phyloP scores from a whole-genome alignment of 2,329 filamentous ascomycete genomes.

The Aureobasidium sp. region DNA sequence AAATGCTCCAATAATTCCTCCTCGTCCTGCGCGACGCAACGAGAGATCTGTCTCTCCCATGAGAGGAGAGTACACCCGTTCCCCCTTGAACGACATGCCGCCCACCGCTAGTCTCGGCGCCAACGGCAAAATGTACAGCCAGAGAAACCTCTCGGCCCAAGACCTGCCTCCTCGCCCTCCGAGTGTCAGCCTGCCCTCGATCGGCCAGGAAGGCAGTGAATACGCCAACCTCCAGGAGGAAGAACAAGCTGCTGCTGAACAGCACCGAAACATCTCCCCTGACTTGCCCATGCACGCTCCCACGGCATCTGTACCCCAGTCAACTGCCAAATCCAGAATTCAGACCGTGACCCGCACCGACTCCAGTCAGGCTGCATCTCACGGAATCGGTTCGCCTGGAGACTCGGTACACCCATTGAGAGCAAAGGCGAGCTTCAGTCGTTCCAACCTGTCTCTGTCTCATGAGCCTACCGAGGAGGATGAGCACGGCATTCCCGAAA shows the following conservation, averaged over 20 bases:
- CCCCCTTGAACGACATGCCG: slow-evolving; percentile 67
- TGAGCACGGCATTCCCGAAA: slow-evolving; percentile 84
- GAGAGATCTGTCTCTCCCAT: slow-evolving; percentile 73
- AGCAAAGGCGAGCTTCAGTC: slow-evolving; percentile 53
- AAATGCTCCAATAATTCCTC: slow-evolving; percentile 66
- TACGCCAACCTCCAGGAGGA: slow-evolving; percentile 59
- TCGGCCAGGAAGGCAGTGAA: slow-evolving; percentile 85
- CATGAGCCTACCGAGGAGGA: slow-evolving; percentile 55
- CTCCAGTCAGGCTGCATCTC: slow-evolving; percentile 77
- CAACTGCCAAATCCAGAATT: slow-evolving; percentile 77
- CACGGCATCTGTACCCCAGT: slow-evolving; percentile 73
- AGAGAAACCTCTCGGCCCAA: slow-evolving; percentile 29
- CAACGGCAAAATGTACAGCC: slow-evolving; percentile 28
- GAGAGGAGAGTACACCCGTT: slow-evolving; percentile 73
- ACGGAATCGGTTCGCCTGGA: slow-evolving; percentile 63
- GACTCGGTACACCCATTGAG: slow-evolving; percentile 52
- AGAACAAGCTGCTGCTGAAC: slow-evolving; percentile 49
- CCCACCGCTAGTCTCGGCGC: slow-evolving; percentile 43
- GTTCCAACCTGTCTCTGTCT: slow-evolving; percentile 42
- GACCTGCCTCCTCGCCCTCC: slow-evolving; percentile 61
- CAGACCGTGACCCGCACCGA: slow-evolving; percentile 83
- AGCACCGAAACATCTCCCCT: slow-evolving; percentile 70
- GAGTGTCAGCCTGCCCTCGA: slow-evolving; percentile 74
- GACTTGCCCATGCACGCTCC: slow-evolving; percentile 85
- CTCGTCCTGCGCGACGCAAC: slow-evolving; percentile 63